Evolutionary conservation across 2,329 filamentous ascomycete species (phyloP).

Genomic region (Aureobasidium zeae): DNA sequence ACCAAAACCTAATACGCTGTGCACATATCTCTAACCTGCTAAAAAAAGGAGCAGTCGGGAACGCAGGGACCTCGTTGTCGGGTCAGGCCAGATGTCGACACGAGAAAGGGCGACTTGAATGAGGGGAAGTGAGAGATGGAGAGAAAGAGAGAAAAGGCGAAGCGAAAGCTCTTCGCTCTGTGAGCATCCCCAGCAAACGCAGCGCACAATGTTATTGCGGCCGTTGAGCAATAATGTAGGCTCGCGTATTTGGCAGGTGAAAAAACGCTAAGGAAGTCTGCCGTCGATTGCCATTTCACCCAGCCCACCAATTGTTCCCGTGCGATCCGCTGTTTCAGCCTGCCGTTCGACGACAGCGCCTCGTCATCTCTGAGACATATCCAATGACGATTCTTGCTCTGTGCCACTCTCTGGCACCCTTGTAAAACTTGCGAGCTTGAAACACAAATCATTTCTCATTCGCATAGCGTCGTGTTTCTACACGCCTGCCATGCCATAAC

Average conservation of each 20-base stretch:
- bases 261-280: conserved; percentile 1
- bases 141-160: background rate
- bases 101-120: conserved; percentile 7
- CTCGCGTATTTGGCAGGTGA: conserved; percentile 5
- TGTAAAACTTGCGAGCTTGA: too few species aligned
- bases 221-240: conserved; percentile 13
- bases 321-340: conserved; percentile 10
- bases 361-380: conserved; percentile 9
- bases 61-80: background rate
- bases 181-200: conserved; percentile 11
- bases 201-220: conserved; percentile 11
- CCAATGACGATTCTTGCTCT: too few species aligned
- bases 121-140: background rate
- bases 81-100: too few species aligned
- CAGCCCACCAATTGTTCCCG: background rate
- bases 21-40: too few species aligned
- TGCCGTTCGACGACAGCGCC: conserved; percentile 1
- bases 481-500: background rate
- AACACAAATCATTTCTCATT: too few species aligned
- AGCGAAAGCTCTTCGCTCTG: too few species aligned
- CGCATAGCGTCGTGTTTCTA: too few species aligned
- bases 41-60: background rate
- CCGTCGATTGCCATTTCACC: conserved; percentile 10
- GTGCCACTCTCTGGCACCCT: too few species aligned
- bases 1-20: too few species aligned